Evolutionary conservation across 1,139 yeast species (phyloP), one percentile per base, ranked within the genome.

Genomic region (Candida sp.): DNA sequence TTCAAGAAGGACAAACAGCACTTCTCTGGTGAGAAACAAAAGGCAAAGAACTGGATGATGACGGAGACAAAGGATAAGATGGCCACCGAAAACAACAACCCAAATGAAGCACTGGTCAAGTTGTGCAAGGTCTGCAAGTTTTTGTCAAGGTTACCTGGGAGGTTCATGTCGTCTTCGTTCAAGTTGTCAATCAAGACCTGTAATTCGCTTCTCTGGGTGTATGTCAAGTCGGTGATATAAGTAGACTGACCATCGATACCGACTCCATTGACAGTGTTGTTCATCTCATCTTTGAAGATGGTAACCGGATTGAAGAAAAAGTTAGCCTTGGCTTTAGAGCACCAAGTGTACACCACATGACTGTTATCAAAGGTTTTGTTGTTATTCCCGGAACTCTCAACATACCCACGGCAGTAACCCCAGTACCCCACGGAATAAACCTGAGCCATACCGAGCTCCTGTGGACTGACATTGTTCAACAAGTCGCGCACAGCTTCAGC

Each of bases 371-470:
- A 52, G 9, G 54, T 52, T 34, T 57, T 52, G 25, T 49, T 47
- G 27, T 48, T 42, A 11, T 49, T 26, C 3, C 58, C 61, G 12
- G 47, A 42, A n/a, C 57, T 57, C 23, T 60, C 55, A 30, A 61
- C 58, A 3, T 55, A 51, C 26, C 93, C 94, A 58, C 78, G 73
- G 67, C 96, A 89, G 69, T 86, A 88, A 32, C 92, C 93, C 84
- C 92, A 88, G 63, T 80, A 76, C 44, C 91, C 84, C 40, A 87
- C 71, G 12, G 85, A 77, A 63, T 87, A 88, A 28, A 84, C 81
- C 46, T 83, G 84, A 6, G 88, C 72, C 32, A 88, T 68, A 1
- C 90, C 90, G 43, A 83, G 62, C 39, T 65, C 66, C 17, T 55
- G 44, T 44, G 68, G 68, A 5, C 59, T 52, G 12, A 65, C 60